These are phyloP conservation scores for Rosa multiflora DNA, from an alignment of 306 rosid species.

Conservation along the genomic window DNA sequence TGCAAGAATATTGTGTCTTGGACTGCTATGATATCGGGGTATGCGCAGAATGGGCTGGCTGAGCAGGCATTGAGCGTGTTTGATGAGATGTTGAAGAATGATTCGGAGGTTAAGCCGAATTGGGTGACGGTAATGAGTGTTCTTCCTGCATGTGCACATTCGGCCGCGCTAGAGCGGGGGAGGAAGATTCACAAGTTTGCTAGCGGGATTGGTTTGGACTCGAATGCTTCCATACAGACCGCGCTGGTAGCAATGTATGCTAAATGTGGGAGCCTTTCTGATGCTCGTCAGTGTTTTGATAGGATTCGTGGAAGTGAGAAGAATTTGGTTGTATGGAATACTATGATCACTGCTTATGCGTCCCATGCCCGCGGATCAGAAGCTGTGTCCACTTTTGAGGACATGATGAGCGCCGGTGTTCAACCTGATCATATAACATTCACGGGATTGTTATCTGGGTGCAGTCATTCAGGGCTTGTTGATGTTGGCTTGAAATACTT, in stretches of 20 bases:
- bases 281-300: constrained; percentile 23
- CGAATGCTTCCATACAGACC: constrained; percentile 16
- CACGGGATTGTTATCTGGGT: constrained; percentile 30
- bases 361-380: constrained; percentile 30
- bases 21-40: constrained; percentile 33
- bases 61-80: constrained; percentile 24
- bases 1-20: constrained; percentile 26
- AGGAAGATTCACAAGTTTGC: constrained; percentile 24
- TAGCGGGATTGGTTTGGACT: constrained; percentile 17
- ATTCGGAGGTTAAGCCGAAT: constrained; percentile 23
- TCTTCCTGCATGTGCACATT: constrained; percentile 33
- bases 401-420: constrained; percentile 20
- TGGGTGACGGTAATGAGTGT: constrained; percentile 36
- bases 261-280: constrained; percentile 29
- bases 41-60: constrained; percentile 27
- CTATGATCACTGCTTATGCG: constrained; percentile 29
- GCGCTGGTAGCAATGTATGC: constrained; percentile 37
- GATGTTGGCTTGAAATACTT: constrained; percentile 27
- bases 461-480: constrained; percentile 32
- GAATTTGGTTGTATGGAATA: constrained; percentile 23
- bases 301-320: background rate
- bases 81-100: constrained; percentile 24
- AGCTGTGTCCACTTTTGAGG: constrained; percentile 26
- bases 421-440: constrained; percentile 30
- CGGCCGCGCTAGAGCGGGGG: constrained; percentile 32